Conservation (phyloP, 352 stramenopile species). For the Peronospora tabacina region DNA sequence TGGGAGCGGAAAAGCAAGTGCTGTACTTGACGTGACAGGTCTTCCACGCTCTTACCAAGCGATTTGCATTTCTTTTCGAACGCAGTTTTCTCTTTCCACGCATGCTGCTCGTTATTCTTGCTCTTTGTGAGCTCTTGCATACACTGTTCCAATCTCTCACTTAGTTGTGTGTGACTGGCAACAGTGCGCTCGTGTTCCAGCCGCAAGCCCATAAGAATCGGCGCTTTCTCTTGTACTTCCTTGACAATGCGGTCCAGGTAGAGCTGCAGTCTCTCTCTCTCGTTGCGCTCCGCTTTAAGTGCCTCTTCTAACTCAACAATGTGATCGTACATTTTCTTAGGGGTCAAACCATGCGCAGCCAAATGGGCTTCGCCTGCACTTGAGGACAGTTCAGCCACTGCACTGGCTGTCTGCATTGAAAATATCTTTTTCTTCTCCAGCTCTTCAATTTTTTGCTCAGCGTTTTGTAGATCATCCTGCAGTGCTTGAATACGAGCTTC, state of each 20-base stretch:
- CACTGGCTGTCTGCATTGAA: slow-evolving; percentile 41
- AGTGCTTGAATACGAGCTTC: slow-evolving; percentile 50
- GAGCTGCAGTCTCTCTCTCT: slow-evolving; percentile 86
- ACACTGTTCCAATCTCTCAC: slow-evolving; percentile 50
- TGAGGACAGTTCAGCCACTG: slow-evolving; percentile 52
- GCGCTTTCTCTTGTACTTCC: slow-evolving; percentile 89
- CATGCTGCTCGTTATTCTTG: slow-evolving; percentile 58
- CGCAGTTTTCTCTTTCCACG: slow-evolving; percentile 50
- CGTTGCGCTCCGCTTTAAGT: slow-evolving; percentile 61
- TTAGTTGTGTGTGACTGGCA: slow-evolving; percentile 72
- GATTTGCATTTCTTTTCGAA: slow-evolving; percentile 68
- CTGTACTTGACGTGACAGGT: slow-evolving; percentile 90
- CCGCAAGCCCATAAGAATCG: slow-evolving; percentile 83
- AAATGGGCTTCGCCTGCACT: slow-evolving; percentile 57
- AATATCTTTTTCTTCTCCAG: slow-evolving; percentile 59
- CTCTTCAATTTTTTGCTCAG: slow-evolving; percentile 45
- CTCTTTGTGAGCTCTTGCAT: slow-evolving; percentile 68
- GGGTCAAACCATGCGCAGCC: slow-evolving; percentile 51
- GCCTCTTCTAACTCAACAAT: slow-evolving; percentile 85
- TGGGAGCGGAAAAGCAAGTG: slow-evolving; percentile 74
- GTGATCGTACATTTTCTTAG: slow-evolving; percentile 88
- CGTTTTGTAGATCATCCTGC: slow-evolving; percentile 45
- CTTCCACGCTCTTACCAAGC: slow-evolving; percentile 74
- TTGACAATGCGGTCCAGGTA: slow-evolving; percentile 88
- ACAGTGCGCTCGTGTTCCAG: slow-evolving; percentile 87